Percentiles rank a stretch among this genome's conserved stretches.
These are phyloP conservation scores for Blastobotrys robertii DNA, from an alignment of 805 yeast species.

Conservation along the genomic window DNA sequence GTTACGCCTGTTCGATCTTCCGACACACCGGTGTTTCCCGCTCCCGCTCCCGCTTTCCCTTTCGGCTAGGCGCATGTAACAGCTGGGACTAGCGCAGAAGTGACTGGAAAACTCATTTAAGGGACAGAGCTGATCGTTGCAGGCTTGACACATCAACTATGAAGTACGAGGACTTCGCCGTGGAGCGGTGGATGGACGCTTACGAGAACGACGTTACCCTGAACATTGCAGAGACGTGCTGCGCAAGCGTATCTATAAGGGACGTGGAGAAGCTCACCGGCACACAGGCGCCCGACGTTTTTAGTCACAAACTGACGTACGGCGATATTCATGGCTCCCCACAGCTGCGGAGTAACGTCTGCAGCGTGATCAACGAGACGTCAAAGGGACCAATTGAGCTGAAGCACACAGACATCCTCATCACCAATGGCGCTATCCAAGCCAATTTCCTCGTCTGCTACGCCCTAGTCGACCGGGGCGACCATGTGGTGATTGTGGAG, in stretches of 20 bases:
- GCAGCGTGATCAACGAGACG: constrained; percentile 28
- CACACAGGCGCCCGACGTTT: constrained; percentile 20
- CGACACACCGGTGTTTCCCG: too few relatives aligned
- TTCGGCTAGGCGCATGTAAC: too few relatives aligned
- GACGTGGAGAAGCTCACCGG: constrained; percentile 30
- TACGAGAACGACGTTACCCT: constrained; percentile 33
- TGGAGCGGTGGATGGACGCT: constrained; percentile 47
- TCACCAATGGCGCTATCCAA: constrained; percentile 49
- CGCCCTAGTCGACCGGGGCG: constrained; percentile 35
- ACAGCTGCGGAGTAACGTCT: constrained; percentile 30
- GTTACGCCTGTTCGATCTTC: too few relatives aligned
- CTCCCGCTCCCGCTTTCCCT: too few relatives aligned
- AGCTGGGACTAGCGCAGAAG: too few relatives aligned
- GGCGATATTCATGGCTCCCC: constrained; percentile 40
- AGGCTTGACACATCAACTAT: too few relatives aligned
- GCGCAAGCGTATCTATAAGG: constrained; percentile 34
- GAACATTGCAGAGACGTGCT: constrained; percentile 47
- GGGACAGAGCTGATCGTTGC: too few relatives aligned
- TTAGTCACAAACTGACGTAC: constrained; percentile 31
- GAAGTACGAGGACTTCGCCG: constrained; percentile 28
- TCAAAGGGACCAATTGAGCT: constrained; percentile 12
- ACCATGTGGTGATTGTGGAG: constrained; percentile 38
- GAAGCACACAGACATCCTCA: constrained; percentile 32
- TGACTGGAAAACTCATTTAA: too few relatives aligned
- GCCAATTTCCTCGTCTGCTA: constrained; percentile 41